A percentile compares a stretch with the other conserved stretches of the same genome.
phyloP scores from a whole-genome alignment of 139 green algal genomes.

The Chlorella ohadii region DNA sequence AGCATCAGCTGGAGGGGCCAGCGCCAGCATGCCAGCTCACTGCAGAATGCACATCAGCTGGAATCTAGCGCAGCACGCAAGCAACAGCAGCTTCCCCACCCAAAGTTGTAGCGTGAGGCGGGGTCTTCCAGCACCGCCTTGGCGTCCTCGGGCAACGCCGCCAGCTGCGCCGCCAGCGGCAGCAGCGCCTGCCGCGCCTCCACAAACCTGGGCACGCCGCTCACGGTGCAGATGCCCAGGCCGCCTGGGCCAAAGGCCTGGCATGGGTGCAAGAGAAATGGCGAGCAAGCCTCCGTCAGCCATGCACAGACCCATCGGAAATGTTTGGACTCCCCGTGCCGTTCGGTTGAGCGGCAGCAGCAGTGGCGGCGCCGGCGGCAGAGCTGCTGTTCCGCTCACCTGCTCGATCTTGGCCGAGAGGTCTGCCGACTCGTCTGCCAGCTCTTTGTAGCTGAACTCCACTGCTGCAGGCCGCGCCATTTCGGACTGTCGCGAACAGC shows the following conservation, averaged over 20 bases:
- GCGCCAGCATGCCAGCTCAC: no score
- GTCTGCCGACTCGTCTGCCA: neutral
- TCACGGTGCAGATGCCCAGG: constrained; percentile 67
- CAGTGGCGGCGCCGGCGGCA: neutral
- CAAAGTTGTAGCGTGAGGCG: constrained; percentile 67
- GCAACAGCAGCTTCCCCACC: constrained; percentile 45
- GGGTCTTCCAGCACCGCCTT: constrained; percentile 58
- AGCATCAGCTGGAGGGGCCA: no score
- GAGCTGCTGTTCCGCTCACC: neutral
- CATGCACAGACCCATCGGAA: no score
- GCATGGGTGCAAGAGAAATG: no score
- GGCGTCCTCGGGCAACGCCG: constrained; percentile 54
- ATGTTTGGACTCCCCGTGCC: no score
- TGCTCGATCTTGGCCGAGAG: neutral
- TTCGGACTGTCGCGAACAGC: neutral
- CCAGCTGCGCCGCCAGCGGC: constrained; percentile 58
- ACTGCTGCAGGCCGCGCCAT: neutral
- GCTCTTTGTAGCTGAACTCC: neutral
- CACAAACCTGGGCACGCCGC: constrained; percentile 50
- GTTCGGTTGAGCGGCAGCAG: neutral
- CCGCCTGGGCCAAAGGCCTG: constrained; percentile 67
- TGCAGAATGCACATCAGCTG: no score
- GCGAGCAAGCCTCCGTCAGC: no score
- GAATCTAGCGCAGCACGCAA: no score
- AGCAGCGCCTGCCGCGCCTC: constrained; percentile 57